These are phyloP conservation scores for Saccharomycopsis sp. DNA, from an alignment of 805 yeast genomes.

Conservation along the genomic window DNA sequence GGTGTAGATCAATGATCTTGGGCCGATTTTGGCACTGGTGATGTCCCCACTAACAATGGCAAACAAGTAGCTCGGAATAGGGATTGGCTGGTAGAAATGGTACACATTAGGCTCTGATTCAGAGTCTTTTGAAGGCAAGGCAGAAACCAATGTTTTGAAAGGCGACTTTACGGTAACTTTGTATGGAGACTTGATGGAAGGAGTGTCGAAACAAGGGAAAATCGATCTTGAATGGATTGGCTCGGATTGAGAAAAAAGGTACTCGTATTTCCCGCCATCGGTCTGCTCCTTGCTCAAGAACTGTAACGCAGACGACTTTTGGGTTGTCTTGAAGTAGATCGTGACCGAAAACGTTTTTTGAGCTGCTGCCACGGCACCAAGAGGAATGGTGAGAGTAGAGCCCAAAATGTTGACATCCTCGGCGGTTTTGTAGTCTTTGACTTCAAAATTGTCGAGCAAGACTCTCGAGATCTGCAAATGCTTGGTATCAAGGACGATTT, in stretches of 20 bases:
- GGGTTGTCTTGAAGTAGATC: constrained; percentile 63
- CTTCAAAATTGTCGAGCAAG: constrained; percentile 34
- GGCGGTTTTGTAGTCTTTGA: constrained; percentile 29
- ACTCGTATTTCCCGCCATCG: constrained; percentile 61
- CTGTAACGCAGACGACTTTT: constrained; percentile 75
- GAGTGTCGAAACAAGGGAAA: constrained; percentile 89
- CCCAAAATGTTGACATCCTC: constrained; percentile 52
- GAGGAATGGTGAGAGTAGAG: constrained; percentile 39
- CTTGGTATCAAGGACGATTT: constrained; percentile 64
- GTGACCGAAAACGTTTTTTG: constrained; percentile 6
- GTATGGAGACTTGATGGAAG: constrained; percentile 67
- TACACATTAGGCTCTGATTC: constrained; percentile 28
- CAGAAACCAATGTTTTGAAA: constrained; percentile 69
- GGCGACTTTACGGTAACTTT: constrained; percentile 53
- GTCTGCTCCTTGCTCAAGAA: constrained; percentile 74
- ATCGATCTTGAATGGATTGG: constrained; percentile 85
- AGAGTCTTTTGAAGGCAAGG: constrained; percentile 30
- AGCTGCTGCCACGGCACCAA: constrained; percentile 27
- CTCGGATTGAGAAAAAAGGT: constrained; percentile 83
- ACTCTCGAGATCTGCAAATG: constrained; percentile 43
- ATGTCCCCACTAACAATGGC: constrained; percentile 84
- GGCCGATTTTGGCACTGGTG: constrained; percentile 63
- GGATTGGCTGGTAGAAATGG: constrained; percentile 63
- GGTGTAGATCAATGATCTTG: constrained; percentile 75
- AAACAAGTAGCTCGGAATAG: constrained; percentile 78